phyloP scores from a whole-genome alignment of 202 grass and related monocot genomes.

The Carex arenaria region DNA sequence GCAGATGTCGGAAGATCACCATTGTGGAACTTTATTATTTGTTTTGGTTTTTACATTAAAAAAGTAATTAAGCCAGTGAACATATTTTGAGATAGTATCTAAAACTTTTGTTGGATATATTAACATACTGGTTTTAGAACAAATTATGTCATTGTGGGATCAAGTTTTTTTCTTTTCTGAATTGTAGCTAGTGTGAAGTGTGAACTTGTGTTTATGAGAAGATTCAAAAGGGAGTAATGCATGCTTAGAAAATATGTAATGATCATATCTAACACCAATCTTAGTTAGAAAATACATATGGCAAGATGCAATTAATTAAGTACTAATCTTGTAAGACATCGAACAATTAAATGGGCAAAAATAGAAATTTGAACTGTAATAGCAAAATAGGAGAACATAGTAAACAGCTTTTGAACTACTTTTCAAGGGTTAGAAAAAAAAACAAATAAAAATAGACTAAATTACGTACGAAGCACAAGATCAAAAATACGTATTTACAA shows the following conservation, averaged over 20 bases:
- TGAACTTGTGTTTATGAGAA: not conserved
- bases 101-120: not conserved
- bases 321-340: not conserved
- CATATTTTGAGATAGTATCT: not conserved
- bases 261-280: not conserved
- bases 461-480: not conserved
- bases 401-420: not conserved
- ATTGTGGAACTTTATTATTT: not conserved
- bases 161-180: not conserved
- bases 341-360: not conserved
- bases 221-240: not conserved
- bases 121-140: not conserved
- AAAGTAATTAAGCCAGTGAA: not conserved
- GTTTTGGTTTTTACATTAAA: not conserved
- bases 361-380: slow-evolving; percentile 1
- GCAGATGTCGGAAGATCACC: not conserved
- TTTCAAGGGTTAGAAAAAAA: not conserved
- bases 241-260: not conserved
- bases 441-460: not conserved
- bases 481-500: not conserved
- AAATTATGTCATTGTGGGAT: not conserved
- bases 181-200: not conserved
- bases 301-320: not conserved
- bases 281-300: not conserved
- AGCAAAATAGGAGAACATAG: not conserved